phyloP scores from a whole-genome alignment of 495 filamentous ascomycete species.

The Hapsidospora chrysogenum region DNA sequence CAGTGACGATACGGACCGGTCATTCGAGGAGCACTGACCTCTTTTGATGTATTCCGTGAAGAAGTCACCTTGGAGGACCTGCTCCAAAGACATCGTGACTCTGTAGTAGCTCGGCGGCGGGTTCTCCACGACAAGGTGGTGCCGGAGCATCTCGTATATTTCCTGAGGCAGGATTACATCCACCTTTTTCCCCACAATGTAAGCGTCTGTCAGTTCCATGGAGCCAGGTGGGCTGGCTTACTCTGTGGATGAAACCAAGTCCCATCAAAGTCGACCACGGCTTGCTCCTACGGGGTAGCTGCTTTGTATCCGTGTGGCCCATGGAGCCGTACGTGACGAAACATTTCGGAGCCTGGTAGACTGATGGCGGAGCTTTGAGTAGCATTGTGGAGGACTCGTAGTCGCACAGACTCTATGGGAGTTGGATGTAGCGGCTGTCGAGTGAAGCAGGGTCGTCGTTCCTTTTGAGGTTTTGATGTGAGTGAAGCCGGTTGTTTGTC shows the following conservation, averaged over 20 bases:
- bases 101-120: constrained; percentile 39
- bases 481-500: too few relatives aligned
- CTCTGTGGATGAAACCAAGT: neutral
- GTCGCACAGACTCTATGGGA: too few relatives aligned
- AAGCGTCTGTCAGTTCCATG: neutral
- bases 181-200: neutral
- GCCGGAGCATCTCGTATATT: constrained; percentile 37
- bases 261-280: constrained; percentile 50
- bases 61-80: constrained; percentile 60
- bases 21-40: constrained; percentile 26
- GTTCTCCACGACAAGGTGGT: too few relatives aligned
- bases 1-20: neutral
- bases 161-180: neutral
- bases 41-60: constrained; percentile 76
- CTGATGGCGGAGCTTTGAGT: constrained; percentile 11
- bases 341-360: constrained; percentile 51
- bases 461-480: too few relatives aligned
- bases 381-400: neutral
- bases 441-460: too few relatives aligned
- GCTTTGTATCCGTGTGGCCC: constrained; percentile 47
- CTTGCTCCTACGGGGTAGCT: constrained; percentile 52
- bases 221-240: too few relatives aligned
- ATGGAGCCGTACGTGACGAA: constrained; percentile 52
- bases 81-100: constrained; percentile 57
- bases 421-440: too few relatives aligned